These are phyloP conservation scores for Saccharomycopsis vini DNA, from an alignment of 805 yeast species.

Conservation along the genomic window DNA sequence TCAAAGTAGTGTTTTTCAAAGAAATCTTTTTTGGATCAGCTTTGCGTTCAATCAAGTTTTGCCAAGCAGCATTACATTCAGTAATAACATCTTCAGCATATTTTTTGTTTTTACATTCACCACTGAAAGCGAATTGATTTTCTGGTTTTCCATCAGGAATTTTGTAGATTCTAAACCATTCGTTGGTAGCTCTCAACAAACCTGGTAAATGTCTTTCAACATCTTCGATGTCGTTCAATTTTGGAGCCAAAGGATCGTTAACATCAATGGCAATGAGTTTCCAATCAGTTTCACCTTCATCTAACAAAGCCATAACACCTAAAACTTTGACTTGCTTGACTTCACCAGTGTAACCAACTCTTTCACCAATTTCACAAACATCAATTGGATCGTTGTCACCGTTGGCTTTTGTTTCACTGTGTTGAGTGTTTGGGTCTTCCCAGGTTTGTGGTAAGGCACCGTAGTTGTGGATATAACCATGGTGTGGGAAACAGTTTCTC, in stretches of 20 bases:
- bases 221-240: conserved; percentile 56
- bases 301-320: conserved; percentile 72
- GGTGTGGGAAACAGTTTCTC: conserved; percentile 70
- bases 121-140: conserved; percentile 68
- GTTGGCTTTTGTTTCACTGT: conserved; percentile 30
- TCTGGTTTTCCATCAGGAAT: conserved; percentile 73
- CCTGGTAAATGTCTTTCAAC: conserved; percentile 63
- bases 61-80: conserved; percentile 68
- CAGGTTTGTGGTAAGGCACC: conserved; percentile 92
- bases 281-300: conserved; percentile 98
- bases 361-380: conserved; percentile 77
- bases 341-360: conserved; percentile 51
- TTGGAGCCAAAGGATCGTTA: conserved; percentile 53
- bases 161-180: conserved; percentile 80
- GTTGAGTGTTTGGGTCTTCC: conserved; percentile 76
- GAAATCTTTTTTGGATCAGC: conserved; percentile 43
- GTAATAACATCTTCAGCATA: conserved; percentile 52
- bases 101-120: conserved; percentile 48
- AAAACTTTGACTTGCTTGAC: conserved; percentile 58
- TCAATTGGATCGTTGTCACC: conserved; percentile 97
- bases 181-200: conserved; percentile 55
- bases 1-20: conserved; percentile 68
- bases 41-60: conserved; percentile 36
- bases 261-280: conserved; percentile 66
- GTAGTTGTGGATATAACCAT: conserved; percentile 80